A percentile compares a stretch with the other conserved stretches of the same genome.
phyloP scores from a whole-genome alignment of 371 early-diverging fungal species.

The Lichtheimia ornata region DNA sequence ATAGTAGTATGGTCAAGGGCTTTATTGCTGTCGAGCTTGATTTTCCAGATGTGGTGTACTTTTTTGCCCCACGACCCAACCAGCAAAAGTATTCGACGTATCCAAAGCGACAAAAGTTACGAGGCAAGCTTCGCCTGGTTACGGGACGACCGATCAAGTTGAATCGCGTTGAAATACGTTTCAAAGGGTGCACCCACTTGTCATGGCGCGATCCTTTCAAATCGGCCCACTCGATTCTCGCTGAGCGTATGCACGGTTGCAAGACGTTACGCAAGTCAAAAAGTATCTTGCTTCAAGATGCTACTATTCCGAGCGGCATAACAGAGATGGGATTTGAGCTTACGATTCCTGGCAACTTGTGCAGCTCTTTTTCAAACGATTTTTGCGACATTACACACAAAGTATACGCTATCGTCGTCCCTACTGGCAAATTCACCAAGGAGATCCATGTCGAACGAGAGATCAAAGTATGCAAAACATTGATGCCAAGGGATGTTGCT shows the following conservation, averaged over 20 bases:
- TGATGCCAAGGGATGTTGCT: slow-evolving; percentile 33
- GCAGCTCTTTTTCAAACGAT: slow-evolving; percentile 25
- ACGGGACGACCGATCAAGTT: slow-evolving; percentile 30
- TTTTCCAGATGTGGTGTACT: slow-evolving; percentile 26
- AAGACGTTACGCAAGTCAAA: slow-evolving; percentile 32
- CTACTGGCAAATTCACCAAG: slow-evolving; percentile 27
- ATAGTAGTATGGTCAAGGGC: neutral
- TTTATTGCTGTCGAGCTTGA: slow-evolving; percentile 34
- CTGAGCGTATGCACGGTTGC: slow-evolving; percentile 25
- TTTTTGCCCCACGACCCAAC: slow-evolving; percentile 27
- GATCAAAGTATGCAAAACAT: slow-evolving; percentile 24
- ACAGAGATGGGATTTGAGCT: slow-evolving; percentile 39
- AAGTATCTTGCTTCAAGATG: slow-evolving; percentile 25
- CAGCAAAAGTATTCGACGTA: slow-evolving; percentile 17
- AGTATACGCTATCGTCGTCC: slow-evolving; percentile 20
- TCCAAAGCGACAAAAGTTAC: slow-evolving; percentile 37
- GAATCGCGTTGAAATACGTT: slow-evolving; percentile 26
- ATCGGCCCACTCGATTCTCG: slow-evolving; percentile 20
- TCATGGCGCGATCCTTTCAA: slow-evolving; percentile 32
- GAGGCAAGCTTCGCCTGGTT: slow-evolving; percentile 36
- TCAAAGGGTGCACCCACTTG: slow-evolving; percentile 28
- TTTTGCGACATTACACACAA: slow-evolving; percentile 21
- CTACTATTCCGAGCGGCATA: slow-evolving; percentile 31
- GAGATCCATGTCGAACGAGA: slow-evolving; percentile 15
- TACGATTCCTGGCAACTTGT: slow-evolving; percentile 37